Evolutionary conservation across 257 asterid genomes (phyloP).

Genomic region (Euphrasia confusa): DNA sequence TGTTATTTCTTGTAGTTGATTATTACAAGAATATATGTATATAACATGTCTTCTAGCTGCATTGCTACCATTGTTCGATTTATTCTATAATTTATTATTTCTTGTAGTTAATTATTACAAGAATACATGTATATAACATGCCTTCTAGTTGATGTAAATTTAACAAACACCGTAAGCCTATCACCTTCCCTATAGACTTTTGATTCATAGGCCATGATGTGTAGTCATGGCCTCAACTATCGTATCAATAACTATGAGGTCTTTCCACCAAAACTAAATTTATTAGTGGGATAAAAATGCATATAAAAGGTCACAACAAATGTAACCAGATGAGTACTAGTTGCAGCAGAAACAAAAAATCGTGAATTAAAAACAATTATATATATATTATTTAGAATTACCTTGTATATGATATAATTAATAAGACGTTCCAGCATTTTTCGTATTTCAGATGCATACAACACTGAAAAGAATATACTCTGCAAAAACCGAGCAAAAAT

Average conservation of each 20-base stretch:
- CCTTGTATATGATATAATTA: conserved; percentile 78
- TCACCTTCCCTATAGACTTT: neutral
- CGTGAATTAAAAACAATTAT: neutral
- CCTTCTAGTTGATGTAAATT: neutral
- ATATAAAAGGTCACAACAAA: conserved; percentile 8
- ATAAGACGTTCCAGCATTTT: conserved; percentile 75
- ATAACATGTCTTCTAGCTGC: neutral
- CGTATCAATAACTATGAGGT: neutral
- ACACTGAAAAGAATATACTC: conserved; percentile 71
- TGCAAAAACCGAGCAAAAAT: conserved; percentile 33
- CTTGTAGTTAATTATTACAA: neutral
- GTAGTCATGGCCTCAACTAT: neutral
- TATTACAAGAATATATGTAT: neutral
- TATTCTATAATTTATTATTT: neutral
- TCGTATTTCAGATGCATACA: conserved; percentile 63
- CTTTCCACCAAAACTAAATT: conserved; percentile 9
- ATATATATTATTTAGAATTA: conserved; percentile 18
- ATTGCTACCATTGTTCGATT: neutral
- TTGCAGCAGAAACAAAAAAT: conserved; percentile 20
- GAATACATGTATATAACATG: neutral
- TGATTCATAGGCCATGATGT: neutral
- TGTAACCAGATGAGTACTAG: neutral
- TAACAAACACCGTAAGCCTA: neutral
- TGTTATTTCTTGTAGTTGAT: neutral
- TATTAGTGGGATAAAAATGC: neutral